phyloP scores from a whole-genome alignment of 1,139 yeast species.

The Sporopachydermia cereana region DNA sequence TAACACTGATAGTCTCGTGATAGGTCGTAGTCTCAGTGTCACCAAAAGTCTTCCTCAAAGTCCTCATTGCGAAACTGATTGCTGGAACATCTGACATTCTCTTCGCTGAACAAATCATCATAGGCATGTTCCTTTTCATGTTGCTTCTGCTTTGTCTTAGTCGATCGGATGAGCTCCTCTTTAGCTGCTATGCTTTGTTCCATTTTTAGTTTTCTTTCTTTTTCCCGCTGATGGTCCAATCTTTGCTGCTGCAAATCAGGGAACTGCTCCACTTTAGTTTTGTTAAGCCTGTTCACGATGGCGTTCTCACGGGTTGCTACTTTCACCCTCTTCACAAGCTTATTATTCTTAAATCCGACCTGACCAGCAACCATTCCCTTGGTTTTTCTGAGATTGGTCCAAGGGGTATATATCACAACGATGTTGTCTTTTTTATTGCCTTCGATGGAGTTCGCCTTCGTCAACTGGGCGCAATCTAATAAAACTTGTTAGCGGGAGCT shows the following conservation, averaged over 20 bases:
- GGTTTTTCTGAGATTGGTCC: conserved; percentile 57
- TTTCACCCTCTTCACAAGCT: conserved; percentile 40
- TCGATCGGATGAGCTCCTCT: conserved; percentile 12
- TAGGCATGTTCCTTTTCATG: conserved; percentile 32
- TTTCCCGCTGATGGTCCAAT: conserved; percentile 26
- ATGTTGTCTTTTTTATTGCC: conserved; percentile 65
- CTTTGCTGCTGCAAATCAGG: conserved; percentile 35
- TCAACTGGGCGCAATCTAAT: conserved; percentile 59
- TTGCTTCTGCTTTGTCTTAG: conserved; percentile 15
- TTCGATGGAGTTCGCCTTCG: conserved; percentile 71
- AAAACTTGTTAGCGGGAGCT: neutral
- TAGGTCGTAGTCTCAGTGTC: conserved; percentile 7
- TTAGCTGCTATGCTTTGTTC: conserved; percentile 21
- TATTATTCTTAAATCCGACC: conserved; percentile 55
- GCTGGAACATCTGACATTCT: conserved; percentile 34
- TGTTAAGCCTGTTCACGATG: conserved; percentile 53
- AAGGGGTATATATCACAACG: conserved; percentile 66
- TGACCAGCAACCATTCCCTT: conserved; percentile 80
- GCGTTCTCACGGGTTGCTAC: conserved; percentile 50
- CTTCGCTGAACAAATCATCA: conserved; percentile 44
- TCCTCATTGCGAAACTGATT: conserved; percentile 46
- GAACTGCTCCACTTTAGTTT: conserved; percentile 49
- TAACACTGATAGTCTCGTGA: too few relatives aligned
- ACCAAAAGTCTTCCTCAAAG: conserved; percentile 62
- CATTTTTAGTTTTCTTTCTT: conserved; percentile 21